Evolutionary conservation across 306 rosid species (phyloP).

Genomic region (Acacia melanoxylon): DNA sequence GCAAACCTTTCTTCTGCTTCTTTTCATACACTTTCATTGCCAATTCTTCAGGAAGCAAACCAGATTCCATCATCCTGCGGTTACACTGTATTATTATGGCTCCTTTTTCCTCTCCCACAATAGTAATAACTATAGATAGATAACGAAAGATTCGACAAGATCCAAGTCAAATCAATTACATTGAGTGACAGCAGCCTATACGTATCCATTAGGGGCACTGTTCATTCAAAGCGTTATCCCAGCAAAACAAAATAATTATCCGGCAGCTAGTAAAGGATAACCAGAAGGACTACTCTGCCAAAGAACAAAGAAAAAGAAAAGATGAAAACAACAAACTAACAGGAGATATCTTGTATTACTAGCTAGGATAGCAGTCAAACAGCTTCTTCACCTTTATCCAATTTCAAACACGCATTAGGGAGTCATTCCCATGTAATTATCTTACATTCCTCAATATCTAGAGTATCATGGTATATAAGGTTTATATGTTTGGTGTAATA

Average conservation of each 20-base stretch:
- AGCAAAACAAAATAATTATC: neutral
- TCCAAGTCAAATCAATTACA: neutral
- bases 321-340: neutral
- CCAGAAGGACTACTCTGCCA: neutral
- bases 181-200: neutral
- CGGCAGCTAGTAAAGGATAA: neutral
- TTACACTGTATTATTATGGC: constrained; percentile 20
- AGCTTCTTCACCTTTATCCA: neutral
- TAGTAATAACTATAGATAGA: neutral
- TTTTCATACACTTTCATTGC: constrained; percentile 64
- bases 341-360: constrained; percentile 8
- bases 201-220: neutral
- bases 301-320: neutral
- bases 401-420: neutral
- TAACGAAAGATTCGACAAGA: neutral
- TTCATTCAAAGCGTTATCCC: neutral
- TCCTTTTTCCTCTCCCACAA: neutral
- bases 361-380: constrained; percentile 1
- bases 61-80: constrained; percentile 93
- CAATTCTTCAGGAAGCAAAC: constrained; percentile 68
- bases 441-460: neutral
- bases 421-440: neutral
- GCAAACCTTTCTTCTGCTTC: constrained; percentile 58
- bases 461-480: neutral
- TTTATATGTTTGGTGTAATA: neutral